A percentile compares a stretch with the other conserved stretches of the same genome.
phyloP scores from a whole-genome alignment of 768 basidiomycete genomes.

The Podaxis mareebaensis region DNA sequence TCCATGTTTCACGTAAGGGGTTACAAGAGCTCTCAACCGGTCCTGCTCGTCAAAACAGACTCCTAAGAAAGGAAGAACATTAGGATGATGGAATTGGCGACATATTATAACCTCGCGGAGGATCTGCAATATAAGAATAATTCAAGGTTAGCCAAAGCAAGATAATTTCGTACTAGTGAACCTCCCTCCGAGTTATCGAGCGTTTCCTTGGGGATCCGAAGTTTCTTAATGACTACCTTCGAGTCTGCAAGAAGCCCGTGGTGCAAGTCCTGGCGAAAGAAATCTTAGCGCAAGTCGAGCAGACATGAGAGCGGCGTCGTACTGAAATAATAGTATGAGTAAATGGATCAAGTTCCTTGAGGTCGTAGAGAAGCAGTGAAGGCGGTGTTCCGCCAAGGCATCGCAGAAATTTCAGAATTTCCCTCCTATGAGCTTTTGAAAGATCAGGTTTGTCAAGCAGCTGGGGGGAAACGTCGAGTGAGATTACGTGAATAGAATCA shows the following conservation, averaged over 20 bases:
- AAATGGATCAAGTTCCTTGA: not conserved
- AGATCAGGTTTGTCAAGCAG: not conserved
- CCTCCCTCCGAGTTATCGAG: slow-evolving; percentile 2
- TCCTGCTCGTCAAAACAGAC: not conserved
- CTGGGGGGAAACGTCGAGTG: not conserved
- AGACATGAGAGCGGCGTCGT: not conserved
- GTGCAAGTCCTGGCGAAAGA: not conserved
- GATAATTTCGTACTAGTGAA: not conserved
- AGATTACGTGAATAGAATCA: too few species aligned
- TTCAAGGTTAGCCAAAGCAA: not conserved
- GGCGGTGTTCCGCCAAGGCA: not conserved
- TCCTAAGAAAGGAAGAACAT: not conserved
- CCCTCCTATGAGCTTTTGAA: slow-evolving; percentile 1
- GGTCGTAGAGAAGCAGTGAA: not conserved
- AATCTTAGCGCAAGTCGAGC: not conserved
- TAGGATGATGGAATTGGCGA: slow-evolving; percentile 3
- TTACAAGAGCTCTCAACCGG: not conserved
- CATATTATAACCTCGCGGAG: not conserved
- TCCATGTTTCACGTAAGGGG: not conserved
- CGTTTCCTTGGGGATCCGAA: not conserved
- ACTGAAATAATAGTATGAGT: not conserved
- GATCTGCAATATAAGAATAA: not conserved
- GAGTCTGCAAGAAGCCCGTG: not conserved
- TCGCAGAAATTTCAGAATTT: not conserved
- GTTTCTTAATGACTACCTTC: not conserved